Evolutionary conservation across 352 stramenopile species (phyloP).

Genomic region (Globisporangium takayamanum): DNA sequence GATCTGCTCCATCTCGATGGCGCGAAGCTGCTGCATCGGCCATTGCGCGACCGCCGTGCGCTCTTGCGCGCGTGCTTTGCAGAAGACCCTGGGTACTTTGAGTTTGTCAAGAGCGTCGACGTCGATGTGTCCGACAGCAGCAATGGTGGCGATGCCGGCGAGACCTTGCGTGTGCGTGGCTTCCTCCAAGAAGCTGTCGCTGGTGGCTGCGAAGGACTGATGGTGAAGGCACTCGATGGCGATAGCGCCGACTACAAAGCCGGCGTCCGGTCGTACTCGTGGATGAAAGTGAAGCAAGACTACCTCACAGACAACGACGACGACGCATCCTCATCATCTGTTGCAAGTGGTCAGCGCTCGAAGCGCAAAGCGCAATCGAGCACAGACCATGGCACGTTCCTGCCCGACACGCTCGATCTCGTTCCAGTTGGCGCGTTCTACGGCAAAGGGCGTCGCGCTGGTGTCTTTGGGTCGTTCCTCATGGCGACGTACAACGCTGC

Average conservation of each 20-base stretch:
- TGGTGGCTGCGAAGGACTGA: constrained; percentile 71
- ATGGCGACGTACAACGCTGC: constrained; percentile 95
- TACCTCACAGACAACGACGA: constrained; percentile 31
- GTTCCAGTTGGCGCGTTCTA: constrained; percentile 98
- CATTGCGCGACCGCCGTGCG: constrained; percentile 37
- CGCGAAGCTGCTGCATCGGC: constrained; percentile 31
- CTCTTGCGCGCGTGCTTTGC: constrained; percentile 29
- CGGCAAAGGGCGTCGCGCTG: constrained; percentile 92
- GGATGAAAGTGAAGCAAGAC: constrained; percentile 85
- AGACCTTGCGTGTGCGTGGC: constrained; percentile 13
- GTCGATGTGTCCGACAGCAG: constrained; percentile 19
- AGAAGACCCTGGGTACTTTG: constrained; percentile 33
- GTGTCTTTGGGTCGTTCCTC: constrained; percentile 97
- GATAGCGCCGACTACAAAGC: constrained; percentile 54
- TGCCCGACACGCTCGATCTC: constrained; percentile 93
- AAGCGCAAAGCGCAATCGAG: neutral
- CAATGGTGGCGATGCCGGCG: constrained; percentile 4
- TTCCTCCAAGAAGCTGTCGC: constrained; percentile 47
- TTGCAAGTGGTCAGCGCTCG: no score
- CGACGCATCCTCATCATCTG: no score
- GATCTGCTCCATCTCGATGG: constrained; percentile 58
- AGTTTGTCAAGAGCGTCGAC: constrained; percentile 62
- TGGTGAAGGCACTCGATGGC: constrained; percentile 62
- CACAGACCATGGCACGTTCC: constrained; percentile 41
- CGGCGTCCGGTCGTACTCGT: constrained; percentile 63